Evolutionary conservation across 768 basidiomycete genomes (phyloP).

Genomic region (Amanita exitialis): DNA sequence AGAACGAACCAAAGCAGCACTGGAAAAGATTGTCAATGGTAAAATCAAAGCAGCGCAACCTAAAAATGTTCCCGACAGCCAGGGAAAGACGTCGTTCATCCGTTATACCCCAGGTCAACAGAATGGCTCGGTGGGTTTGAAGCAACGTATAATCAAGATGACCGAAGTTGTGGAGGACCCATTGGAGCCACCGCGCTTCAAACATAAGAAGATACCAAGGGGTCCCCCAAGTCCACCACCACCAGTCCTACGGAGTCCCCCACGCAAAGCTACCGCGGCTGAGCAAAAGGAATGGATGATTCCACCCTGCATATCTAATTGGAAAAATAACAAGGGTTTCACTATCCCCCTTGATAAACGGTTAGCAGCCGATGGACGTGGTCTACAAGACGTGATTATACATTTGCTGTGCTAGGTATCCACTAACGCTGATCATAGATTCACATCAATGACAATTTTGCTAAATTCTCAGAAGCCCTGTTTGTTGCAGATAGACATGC

Average conservation of each 20-base stretch:
- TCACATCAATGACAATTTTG: slow-evolving; percentile 98
- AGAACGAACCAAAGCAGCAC: slow-evolving; percentile 81
- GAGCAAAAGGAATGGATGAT: slow-evolving; percentile 99
- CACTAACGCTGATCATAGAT: slow-evolving; percentile 39
- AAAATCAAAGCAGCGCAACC: slow-evolving; percentile 99
- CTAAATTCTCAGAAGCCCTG: slow-evolving; percentile 94
- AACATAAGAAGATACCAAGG: slow-evolving; percentile 97
- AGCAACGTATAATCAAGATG: slow-evolving; percentile 99
- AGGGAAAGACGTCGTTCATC: slow-evolving; percentile 82
- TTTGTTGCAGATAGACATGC: slow-evolving; percentile 96
- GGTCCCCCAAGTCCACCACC: slow-evolving; percentile 96
- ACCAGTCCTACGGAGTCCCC: slow-evolving; percentile 90
- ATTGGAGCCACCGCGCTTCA: slow-evolving; percentile 92
- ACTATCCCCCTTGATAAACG: slow-evolving; percentile 98
- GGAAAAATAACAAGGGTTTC: slow-evolving; percentile 99
- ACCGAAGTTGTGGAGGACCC: slow-evolving; percentile 97
- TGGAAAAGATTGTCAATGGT: slow-evolving; percentile 88
- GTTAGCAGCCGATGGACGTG: slow-evolving; percentile 95
- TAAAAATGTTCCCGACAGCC: slow-evolving; percentile 81
- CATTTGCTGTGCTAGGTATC: not conserved
- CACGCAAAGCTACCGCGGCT: slow-evolving; percentile 89
- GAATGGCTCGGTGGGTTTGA: slow-evolving; percentile 52
- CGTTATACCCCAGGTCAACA: slow-evolving; percentile 96
- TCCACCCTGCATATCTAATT: slow-evolving; percentile 98
- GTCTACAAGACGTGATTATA: slow-evolving; percentile 84